Evolutionary conservation across 495 filamentous ascomycete species (phyloP).

Genomic region (Penicillium ucsense): DNA sequence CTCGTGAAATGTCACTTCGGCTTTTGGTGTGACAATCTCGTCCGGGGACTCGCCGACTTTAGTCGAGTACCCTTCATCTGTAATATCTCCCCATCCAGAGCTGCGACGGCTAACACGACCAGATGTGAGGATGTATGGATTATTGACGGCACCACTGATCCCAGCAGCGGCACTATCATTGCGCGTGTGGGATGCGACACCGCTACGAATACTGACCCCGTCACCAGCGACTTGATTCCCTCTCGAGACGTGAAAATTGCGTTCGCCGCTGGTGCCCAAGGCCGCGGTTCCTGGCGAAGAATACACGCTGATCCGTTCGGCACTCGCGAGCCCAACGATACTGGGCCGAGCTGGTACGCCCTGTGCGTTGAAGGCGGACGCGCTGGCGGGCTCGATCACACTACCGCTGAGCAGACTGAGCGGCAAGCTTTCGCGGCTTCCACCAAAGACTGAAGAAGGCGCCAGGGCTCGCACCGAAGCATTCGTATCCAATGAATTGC

Average conservation of each 20-base stretch:
- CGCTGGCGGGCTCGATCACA: conserved; percentile 45
- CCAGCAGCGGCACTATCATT: conserved; percentile 77
- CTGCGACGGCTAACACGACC: conserved; percentile 50
- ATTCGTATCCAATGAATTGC: conserved; percentile 90
- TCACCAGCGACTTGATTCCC: conserved; percentile 51
- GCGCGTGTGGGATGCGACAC: conserved; percentile 61
- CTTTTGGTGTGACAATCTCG: conserved; percentile 11
- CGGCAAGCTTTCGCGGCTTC: conserved; percentile 77
- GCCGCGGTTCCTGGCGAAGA: conserved; percentile 64
- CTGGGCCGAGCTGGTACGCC: conserved; percentile 41
- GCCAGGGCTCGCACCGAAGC: conserved; percentile 89
- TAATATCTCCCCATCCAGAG: conserved; percentile 53
- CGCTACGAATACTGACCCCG: conserved; percentile 70
- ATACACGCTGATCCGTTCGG: conserved; percentile 80
- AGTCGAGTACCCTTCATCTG: conserved; percentile 25
- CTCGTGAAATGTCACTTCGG: conserved; percentile 4
- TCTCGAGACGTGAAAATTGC: conserved; percentile 69
- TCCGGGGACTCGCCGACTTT: conserved; percentile 7
- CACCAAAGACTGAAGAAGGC: conserved; percentile 85
- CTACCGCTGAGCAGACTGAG: conserved; percentile 79
- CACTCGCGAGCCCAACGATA: conserved; percentile 52
- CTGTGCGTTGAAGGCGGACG: conserved; percentile 42
- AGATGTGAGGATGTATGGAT: conserved; percentile 43
- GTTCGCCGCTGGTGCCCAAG: conserved; percentile 48
- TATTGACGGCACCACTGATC: conserved; percentile 49